phyloP scores from a whole-genome alignment of 164 flowering plant genomes.

The Vitis amurensis region DNA sequence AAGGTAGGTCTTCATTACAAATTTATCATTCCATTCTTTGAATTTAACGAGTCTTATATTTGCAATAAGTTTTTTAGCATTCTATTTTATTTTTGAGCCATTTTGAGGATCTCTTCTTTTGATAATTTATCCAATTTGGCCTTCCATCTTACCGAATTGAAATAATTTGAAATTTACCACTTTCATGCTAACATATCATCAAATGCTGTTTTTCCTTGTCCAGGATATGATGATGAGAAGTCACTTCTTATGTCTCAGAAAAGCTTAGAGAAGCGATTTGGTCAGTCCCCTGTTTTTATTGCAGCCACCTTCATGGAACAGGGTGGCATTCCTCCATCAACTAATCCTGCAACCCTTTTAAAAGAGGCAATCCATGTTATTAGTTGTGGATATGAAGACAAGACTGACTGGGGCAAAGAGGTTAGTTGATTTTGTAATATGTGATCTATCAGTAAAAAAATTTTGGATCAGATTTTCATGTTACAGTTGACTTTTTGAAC shows the following conservation, averaged over 20 bases:
- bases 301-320: constrained; percentile 95
- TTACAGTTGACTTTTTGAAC: too few species aligned
- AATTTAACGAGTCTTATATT: too few species aligned
- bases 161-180: neutral
- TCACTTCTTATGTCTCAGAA: constrained; percentile 96
- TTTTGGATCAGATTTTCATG: too few species aligned
- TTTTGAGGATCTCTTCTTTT: too few species aligned
- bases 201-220: constrained; percentile 9
- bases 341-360: constrained; percentile 83
- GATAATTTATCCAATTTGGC: too few species aligned
- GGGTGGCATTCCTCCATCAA: constrained; percentile 95
- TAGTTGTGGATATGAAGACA: constrained; percentile 98
- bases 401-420: constrained; percentile 99
- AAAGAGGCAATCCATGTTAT: constrained; percentile 99
- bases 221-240: constrained; percentile 94
- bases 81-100: too few species aligned
- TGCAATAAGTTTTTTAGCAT: too few species aligned
- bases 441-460: neutral
- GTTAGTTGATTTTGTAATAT: constrained; percentile 29
- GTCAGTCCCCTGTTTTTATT: constrained; percentile 94
- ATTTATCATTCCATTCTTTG: neutral
- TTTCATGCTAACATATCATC: neutral
- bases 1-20: constrained; percentile 45
- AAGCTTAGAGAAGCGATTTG: constrained; percentile 94
- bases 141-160: too few species aligned